Conservation (phyloP, 2,329 filamentous ascomycete genomes). For the Fusarium miscanthi region DNA sequence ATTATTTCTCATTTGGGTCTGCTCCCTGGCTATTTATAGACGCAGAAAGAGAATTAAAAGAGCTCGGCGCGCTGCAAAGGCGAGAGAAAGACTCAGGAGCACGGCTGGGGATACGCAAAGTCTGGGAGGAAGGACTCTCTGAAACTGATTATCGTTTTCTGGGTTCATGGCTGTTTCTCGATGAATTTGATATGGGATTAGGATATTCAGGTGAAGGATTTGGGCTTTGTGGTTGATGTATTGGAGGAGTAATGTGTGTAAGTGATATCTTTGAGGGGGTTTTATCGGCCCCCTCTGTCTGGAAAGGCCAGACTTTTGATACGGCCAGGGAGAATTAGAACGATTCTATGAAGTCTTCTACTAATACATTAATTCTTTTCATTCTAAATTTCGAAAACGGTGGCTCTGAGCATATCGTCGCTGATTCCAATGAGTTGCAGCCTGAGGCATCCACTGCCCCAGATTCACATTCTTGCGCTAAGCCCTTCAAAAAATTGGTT, state of each 20-base stretch:
- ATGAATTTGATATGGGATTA: too few relatives aligned
- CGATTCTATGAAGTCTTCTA: neutral
- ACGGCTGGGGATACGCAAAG: neutral
- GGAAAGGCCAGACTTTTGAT: fast-evolving
- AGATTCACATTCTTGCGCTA: conserved; percentile 25
- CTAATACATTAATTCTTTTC: neutral
- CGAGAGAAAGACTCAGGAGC: neutral
- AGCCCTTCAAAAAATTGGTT: conserved; percentile 44
- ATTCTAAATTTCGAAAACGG: neutral
- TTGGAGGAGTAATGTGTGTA: neutral
- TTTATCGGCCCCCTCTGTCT: neutral
- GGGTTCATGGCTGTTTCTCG: fast-evolving
- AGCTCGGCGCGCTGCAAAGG: neutral
- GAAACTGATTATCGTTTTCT: neutral
- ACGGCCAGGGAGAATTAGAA: too few relatives aligned
- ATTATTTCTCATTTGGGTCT: neutral
- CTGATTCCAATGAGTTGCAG: neutral
- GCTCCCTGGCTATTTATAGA: neutral
- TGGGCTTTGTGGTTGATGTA: neutral
- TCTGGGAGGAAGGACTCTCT: neutral
- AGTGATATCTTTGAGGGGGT: neutral
- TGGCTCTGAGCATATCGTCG: neutral
- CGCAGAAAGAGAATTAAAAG: neutral
- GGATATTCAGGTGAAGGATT: neutral
- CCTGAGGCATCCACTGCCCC: conserved; percentile 39